Base-by-base conservation (phyloP, 768 basidiomycete genomes). In the Mycena epipterygia region DNA sequence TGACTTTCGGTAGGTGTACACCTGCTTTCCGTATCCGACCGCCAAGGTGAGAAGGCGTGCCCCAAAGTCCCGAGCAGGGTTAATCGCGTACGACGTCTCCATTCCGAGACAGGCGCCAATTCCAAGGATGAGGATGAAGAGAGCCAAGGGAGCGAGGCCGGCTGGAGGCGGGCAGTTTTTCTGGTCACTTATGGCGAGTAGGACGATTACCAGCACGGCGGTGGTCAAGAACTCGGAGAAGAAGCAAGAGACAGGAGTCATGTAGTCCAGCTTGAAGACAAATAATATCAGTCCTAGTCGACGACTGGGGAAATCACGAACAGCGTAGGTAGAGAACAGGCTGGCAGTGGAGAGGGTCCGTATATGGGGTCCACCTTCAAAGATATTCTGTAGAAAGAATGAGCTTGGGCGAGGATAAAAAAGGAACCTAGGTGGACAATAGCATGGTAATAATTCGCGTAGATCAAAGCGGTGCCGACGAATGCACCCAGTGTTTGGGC, bases 371-470 rank as follows among this genome's bases (percentile, higher is more conserved):
- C 89, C 89, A 27, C 91, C 91, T 76, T 93, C 92, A 68, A 84
- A 85, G 48, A 91, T 74, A 75, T 89, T 49, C 71, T 73, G n/a
- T 23, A 48, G 16, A 41, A 33, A 68, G 64, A 11, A 3, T 7
- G 5, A 29, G 37, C 21, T n/a, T n/a, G n/a, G n/a, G n/a, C n/a
- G n/a, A 17, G 17, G 37, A 44, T 21, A 12, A 37, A 1, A 8
- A 27, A 21, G 7, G 29, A 57, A 37, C 11, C 51, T 21, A 55
- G 1, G 57, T 65, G 8, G 23, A 71, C 85, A 73, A 94, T 91
- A 39, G 91, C 91, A 74, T 91, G 89, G 76, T 88, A 86, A 74
- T 92, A 93, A 76, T 90, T 90, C 6, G 85, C 91, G 75, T 93
- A 93, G 27, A 90, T 79, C 29, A 91, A 79, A 11, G 86, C 87